A percentile compares a stretch with the other conserved stretches of the same genome.
These are phyloP conservation scores for Galerina sulciceps DNA, from an alignment of 768 basidiomycete species.

Conservation along the genomic window DNA sequence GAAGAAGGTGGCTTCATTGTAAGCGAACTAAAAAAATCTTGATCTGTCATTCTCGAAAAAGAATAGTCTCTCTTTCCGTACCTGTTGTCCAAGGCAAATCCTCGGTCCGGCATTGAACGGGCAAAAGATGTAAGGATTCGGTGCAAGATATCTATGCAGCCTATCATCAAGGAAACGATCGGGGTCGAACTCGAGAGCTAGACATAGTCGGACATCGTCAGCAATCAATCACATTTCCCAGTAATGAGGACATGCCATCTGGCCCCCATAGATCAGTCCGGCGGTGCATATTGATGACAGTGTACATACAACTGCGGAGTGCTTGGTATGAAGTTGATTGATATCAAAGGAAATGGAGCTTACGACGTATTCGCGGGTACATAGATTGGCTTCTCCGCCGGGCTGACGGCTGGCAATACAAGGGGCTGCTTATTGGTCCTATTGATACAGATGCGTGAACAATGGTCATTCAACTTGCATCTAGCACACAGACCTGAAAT, in stretches of 20 bases:
- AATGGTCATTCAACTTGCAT: not conserved
- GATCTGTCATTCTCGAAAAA: not conserved
- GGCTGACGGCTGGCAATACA: slow-evolving; percentile 28
- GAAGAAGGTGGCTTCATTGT: slow-evolving; percentile 67
- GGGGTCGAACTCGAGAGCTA: slow-evolving; percentile 63
- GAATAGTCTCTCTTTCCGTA: not conserved
- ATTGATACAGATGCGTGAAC: not conserved
- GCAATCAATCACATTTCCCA: too few species aligned
- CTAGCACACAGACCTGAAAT: not conserved
- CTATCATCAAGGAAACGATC: slow-evolving; percentile 68
- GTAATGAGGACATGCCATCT: slow-evolving; percentile 44
- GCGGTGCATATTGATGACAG: slow-evolving; percentile 41
- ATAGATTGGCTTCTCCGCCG: slow-evolving; percentile 37
- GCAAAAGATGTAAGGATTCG: slow-evolving; percentile 71
- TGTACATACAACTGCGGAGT: slow-evolving; percentile 20
- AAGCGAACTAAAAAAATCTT: slow-evolving; percentile 52
- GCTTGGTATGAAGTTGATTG: slow-evolving; percentile 17
- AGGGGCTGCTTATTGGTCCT: slow-evolving; percentile 32
- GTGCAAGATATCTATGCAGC: slow-evolving; percentile 51
- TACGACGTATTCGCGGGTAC: slow-evolving; percentile 45
- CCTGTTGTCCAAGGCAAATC: slow-evolving; percentile 56
- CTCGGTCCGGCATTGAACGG: slow-evolving; percentile 74
- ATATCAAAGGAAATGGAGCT: slow-evolving; percentile 25
- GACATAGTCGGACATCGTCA: not conserved
- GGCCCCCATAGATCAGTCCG: slow-evolving; percentile 62